Conservation (phyloP, 75 land plant species). For the Azolla pinnata region DNA sequence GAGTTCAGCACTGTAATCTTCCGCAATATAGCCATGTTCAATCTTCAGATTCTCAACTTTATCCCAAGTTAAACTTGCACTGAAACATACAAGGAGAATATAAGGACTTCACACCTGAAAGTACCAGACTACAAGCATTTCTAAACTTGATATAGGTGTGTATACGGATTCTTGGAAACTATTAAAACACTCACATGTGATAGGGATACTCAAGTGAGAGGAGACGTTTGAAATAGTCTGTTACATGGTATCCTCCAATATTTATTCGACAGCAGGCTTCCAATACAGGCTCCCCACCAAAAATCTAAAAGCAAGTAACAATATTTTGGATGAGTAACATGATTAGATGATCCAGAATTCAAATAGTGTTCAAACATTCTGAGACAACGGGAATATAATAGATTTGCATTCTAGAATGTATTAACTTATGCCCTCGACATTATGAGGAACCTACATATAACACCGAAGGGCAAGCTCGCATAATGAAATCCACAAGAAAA, state of each 20-base stretch:
- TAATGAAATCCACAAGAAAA: too few species aligned
- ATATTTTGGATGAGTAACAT: background rate
- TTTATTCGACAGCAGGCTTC: conserved; percentile 76
- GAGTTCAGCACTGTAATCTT: conserved; percentile 63
- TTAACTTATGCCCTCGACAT: too few species aligned
- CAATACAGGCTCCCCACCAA: conserved; percentile 73
- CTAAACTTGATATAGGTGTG: too few species aligned
- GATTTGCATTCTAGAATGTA: too few species aligned
- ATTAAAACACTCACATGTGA: conserved; percentile 45
- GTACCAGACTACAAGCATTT: too few species aligned
- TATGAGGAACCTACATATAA: too few species aligned
- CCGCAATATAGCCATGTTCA: conserved; percentile 82
- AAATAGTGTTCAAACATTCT: too few species aligned
- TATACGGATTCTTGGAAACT: too few species aligned
- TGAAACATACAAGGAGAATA: too few species aligned
- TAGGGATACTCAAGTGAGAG: conserved; percentile 81
- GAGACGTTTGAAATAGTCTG: conserved; percentile 80
- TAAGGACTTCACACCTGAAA: too few species aligned
- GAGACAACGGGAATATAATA: too few species aligned
- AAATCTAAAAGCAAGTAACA: conserved; percentile 37
- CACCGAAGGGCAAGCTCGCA: too few species aligned
- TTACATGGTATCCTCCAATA: conserved; percentile 85
- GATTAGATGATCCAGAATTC: conserved; percentile 6
- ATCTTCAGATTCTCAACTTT: conserved; percentile 85
- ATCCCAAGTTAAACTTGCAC: conserved; percentile 76